Conservation (phyloP, 2,329 filamentous ascomycete genomes). For the Colletotrichum sp. region DNA sequence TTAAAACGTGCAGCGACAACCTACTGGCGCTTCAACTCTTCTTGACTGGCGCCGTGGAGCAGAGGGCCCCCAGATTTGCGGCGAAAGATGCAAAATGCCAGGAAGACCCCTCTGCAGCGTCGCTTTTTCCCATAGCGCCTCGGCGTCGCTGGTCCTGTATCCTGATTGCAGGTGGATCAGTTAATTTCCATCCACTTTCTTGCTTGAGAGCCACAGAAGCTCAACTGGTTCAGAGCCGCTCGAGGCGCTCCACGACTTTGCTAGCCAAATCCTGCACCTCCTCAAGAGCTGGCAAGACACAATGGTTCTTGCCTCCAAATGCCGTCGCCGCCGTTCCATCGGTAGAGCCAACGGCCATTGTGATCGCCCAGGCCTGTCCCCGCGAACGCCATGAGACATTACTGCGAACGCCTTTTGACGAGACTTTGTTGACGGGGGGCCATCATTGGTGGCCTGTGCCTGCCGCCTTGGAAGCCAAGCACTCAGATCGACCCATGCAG, state of each 20-base stretch:
- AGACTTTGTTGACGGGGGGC: not conserved
- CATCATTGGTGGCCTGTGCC: not conserved
- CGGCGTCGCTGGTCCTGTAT: not conserved
- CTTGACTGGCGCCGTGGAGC: not conserved
- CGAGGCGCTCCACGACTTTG: not conserved
- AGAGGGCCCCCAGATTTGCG: not conserved
- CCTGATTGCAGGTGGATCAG: not conserved
- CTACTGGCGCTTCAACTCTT: not conserved
- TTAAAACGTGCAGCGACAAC: not conserved
- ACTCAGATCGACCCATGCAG: not conserved
- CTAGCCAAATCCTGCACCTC: not conserved
- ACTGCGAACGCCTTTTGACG: not conserved
- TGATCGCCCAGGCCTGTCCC: not conserved
- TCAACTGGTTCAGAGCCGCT: not conserved
- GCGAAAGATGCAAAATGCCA: not conserved
- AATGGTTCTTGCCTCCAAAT: not conserved
- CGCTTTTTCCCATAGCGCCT: conserved; percentile 11
- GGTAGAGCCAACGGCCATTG: not conserved
- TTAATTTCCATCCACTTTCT: conserved; percentile 6
- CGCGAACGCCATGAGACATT: not conserved
- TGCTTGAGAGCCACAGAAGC: not conserved
- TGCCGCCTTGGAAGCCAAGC: conserved; percentile 7
- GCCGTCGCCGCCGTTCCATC: not conserved
- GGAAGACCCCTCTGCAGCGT: not conserved
- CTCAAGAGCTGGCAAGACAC: not conserved